phyloP scores from a whole-genome alignment of 305 asterid species.

The Fraxinus sp. region DNA sequence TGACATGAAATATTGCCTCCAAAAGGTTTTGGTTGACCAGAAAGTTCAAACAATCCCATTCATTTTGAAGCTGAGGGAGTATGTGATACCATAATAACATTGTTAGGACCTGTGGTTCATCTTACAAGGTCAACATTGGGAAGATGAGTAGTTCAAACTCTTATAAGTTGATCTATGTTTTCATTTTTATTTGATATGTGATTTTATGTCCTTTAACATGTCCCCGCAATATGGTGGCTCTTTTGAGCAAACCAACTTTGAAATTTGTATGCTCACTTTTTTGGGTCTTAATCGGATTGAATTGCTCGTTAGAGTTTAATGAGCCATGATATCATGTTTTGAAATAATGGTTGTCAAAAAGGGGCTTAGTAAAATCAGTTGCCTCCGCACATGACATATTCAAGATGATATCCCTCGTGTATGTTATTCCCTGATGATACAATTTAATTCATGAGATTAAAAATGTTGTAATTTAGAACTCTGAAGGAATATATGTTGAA shows the following conservation, averaged over 20 bases:
- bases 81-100: neutral
- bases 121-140: neutral
- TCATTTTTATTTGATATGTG: neutral
- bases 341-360: neutral
- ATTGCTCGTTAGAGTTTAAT: neutral
- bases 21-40: constrained; percentile 10
- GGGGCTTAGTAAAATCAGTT: neutral
- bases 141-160: neutral
- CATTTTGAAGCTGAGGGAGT: neutral
- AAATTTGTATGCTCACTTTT: too few relatives aligned
- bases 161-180: neutral
- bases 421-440: neutral
- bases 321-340: neutral
- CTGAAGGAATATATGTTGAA: neutral
- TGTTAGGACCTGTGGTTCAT: neutral
- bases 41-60: neutral
- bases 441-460: neutral
- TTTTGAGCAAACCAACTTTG: too few relatives aligned
- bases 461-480: neutral
- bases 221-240: neutral
- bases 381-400: neutral
- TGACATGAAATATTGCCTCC: constrained; percentile 15
- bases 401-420: neutral
- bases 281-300: neutral
- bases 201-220: too few relatives aligned